Conservation (phyloP, 305 asterid species). For the Solanum hybrid region DNA sequence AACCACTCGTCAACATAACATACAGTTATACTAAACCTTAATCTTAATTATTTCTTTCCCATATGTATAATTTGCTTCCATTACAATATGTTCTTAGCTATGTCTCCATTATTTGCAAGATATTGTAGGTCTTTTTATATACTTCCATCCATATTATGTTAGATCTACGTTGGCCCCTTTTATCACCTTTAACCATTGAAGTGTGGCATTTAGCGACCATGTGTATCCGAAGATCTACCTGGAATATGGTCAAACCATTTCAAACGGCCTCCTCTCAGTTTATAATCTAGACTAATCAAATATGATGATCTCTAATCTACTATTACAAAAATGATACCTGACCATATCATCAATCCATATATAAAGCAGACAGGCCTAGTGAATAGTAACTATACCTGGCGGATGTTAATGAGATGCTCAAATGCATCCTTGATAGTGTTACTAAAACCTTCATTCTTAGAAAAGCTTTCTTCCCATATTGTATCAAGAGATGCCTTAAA, state of each 20-base stretch:
- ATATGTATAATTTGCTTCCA: not conserved
- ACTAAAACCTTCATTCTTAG: slow-evolving; percentile 78
- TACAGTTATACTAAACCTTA: not conserved
- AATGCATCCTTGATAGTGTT: slow-evolving; percentile 91
- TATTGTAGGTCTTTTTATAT: not conserved
- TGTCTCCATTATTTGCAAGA: not conserved
- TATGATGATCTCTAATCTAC: not conserved
- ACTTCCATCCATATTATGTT: not conserved
- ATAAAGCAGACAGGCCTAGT: not conserved
- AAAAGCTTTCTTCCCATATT: slow-evolving; percentile 90
- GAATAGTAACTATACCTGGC: slow-evolving; percentile 55
- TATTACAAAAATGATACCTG: not conserved
- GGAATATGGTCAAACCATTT: not conserved
- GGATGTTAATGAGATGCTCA: slow-evolving; percentile 91
- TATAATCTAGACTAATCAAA: not conserved
- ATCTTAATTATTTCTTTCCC: not conserved
- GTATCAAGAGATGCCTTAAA: slow-evolving; percentile 82
- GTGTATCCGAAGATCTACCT: not conserved
- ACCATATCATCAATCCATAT: not conserved
- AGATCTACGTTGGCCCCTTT: not conserved
- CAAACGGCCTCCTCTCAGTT: not conserved
- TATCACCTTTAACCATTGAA: not conserved
- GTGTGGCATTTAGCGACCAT: not conserved
- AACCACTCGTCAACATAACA: not conserved
- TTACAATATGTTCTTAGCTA: not conserved